Evolutionary conservation across 2,329 filamentous ascomycete genomes (phyloP), one percentile per base, ranked within the genome.

Genomic region (Ceratocystis variospora): DNA sequence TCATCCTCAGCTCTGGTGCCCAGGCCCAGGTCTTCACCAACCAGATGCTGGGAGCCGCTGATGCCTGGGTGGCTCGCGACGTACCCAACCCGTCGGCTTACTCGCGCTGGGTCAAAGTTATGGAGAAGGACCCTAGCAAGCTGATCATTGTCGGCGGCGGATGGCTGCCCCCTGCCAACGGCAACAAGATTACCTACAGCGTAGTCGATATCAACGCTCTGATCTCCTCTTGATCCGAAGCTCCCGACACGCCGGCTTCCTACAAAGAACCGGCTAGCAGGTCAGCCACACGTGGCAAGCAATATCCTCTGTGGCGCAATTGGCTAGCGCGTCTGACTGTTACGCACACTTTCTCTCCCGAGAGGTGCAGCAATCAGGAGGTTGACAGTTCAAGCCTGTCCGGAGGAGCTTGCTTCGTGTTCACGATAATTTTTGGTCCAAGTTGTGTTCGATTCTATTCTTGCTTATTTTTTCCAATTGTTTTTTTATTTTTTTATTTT

Each of bases 261-360:
- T 59, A 37, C 25, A 59, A 37, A 59, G 12, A 19, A 0, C 8
- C 19, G 1, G 55, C 25, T 59, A 59, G 55, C 17, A 4, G 25
- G 12, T 3, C 25, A 8, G 31, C 55, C 8, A 33, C 55, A 59
- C 31, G 12, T 31, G 19, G 22, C 28, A 31, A 59, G 25, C 25
- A 33, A 59, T 8, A 48, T 67, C 62, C 66, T 67, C 50, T 31
- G 79, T 84, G 75, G 75, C 76, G 69, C 76, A 77, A 72, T 79
- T 81, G 80, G 80, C 78, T 82, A 81, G 80, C 79, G 80, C 79
- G 80, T 82, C 76, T 78, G 79, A 81, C 79, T 82, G 79, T 82
- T 81, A 81, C 25, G 55, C 55, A 37, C 37, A 15, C 37, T 41
- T 12, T 59, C 55, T 8, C 28, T 7, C 3, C 15, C 6, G 37